A percentile compares a stretch with the other conserved stretches of the same genome.
These are phyloP conservation scores for Trifolium fragiferum DNA, from an alignment of 306 rosid genomes.

Conservation along the genomic window DNA sequence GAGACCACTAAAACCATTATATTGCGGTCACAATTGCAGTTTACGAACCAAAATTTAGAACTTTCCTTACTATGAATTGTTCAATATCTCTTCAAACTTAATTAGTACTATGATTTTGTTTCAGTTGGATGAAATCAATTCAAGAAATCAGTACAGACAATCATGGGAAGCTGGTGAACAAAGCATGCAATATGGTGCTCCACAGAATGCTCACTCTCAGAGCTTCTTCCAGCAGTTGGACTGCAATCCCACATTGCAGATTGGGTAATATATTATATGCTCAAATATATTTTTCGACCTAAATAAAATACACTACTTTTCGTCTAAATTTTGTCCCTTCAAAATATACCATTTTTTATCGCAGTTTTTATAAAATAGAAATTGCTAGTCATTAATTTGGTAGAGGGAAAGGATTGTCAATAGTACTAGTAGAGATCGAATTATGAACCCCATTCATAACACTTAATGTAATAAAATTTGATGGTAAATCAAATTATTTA, in stretches of 20 bases:
- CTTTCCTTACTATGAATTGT: background rate
- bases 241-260: slow-evolving; percentile 88
- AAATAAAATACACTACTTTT: no score
- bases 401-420: no score
- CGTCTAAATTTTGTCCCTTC: background rate
- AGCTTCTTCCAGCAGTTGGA: slow-evolving; percentile 80
- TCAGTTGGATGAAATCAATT: slow-evolving; percentile 80
- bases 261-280: slow-evolving; percentile 59
- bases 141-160: slow-evolving; percentile 67
- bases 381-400: no score
- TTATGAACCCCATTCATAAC: no score
- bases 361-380: no score
- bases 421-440: background rate
- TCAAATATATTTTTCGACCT: background rate
- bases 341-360: background rate
- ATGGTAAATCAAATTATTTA: no score
- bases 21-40: background rate
- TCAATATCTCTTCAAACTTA: background rate
- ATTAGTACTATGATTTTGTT: slow-evolving; percentile 10
- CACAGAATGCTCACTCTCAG: slow-evolving; percentile 70
- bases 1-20: no score
- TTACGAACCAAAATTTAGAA: no score
- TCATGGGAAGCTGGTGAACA: slow-evolving; percentile 84
- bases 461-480: no score
- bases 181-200: slow-evolving; percentile 60